A percentile compares a stretch with the other conserved stretches of the same genome.
Conservation (phyloP, 441 rosid species). For the Bruguiera hainesii region DNA sequence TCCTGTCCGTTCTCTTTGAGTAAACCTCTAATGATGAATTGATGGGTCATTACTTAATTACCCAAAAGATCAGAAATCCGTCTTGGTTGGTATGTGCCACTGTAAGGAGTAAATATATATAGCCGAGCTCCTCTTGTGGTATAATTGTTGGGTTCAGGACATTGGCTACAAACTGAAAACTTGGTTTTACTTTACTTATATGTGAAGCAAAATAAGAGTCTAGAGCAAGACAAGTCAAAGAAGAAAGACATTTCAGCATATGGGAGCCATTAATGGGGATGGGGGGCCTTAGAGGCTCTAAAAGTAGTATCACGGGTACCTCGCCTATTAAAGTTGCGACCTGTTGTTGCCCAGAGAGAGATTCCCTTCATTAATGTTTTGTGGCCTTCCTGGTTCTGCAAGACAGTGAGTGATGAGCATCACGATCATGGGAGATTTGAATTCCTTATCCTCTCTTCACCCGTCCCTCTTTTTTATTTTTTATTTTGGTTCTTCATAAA, state of each 20-base stretch:
- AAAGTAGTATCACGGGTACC: slow-evolving; percentile 12
- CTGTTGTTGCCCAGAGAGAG: slow-evolving; percentile 31
- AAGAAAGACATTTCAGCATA: not conserved
- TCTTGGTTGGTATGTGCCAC: too few species aligned
- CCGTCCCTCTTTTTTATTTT: not conserved
- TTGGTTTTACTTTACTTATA: not conserved
- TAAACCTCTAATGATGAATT: not conserved
- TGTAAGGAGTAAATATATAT: too few species aligned
- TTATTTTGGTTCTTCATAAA: too few species aligned
- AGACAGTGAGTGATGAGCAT: slow-evolving; percentile 24
- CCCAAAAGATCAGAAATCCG: too few species aligned
- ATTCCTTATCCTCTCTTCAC: too few species aligned
- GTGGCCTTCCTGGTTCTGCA: slow-evolving; percentile 20
- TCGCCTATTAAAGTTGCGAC: slow-evolving; percentile 29
- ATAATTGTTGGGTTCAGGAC: too few species aligned
- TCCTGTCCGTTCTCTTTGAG: not conserved
- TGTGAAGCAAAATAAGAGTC: not conserved
- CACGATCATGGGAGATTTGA: slow-evolving; percentile 25
- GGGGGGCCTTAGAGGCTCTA: not conserved
- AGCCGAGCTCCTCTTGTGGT: too few species aligned
- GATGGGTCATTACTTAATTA: too few species aligned
- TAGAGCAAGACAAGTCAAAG: not conserved
- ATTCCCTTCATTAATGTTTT: slow-evolving; percentile 35
- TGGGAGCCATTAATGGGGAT: not conserved
- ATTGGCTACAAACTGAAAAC: not conserved